phyloP scores from a whole-genome alignment of 352 stramenopile species.

The Pythium scleroteichum region DNA sequence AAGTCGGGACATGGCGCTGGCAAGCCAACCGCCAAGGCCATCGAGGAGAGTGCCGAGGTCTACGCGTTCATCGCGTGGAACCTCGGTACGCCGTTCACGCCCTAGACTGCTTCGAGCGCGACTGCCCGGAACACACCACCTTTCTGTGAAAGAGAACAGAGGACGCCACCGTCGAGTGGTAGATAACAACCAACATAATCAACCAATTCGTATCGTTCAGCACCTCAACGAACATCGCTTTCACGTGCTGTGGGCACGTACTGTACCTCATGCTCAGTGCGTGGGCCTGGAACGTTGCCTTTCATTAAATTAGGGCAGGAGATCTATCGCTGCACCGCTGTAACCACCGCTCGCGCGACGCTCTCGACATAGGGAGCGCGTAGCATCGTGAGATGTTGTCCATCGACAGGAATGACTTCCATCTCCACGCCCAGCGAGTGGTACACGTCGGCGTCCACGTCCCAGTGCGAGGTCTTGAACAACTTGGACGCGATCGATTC shows the following conservation, averaged over 20 bases:
- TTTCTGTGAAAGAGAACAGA: no score
- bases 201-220: no score
- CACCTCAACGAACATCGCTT: no score
- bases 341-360: slow-evolving; percentile 22
- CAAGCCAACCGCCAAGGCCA: slow-evolving; percentile 88
- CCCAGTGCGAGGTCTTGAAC: slow-evolving; percentile 46
- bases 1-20: slow-evolving; percentile 88
- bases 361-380: slow-evolving; percentile 28
- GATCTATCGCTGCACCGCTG: not conserved
- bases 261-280: no score
- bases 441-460: slow-evolving; percentile 25
- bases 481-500: slow-evolving; percentile 28
- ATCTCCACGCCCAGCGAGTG: slow-evolving; percentile 6
- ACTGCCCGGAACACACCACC: no score
- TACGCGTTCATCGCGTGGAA: slow-evolving; percentile 87
- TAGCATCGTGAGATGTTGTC: slow-evolving; percentile 41
- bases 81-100: slow-evolving; percentile 47
- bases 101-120: slow-evolving; percentile 21
- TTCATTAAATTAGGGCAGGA: no score
- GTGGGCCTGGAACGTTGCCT: no score
- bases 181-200: no score
- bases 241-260: no score
- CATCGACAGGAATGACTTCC: slow-evolving; percentile 22
- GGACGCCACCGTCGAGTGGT: not conserved
- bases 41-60: slow-evolving; percentile 84